These are phyloP conservation scores for Blastocrithidia nonstop DNA, from an alignment of 208 protist species.

Conservation along the genomic window DNA sequence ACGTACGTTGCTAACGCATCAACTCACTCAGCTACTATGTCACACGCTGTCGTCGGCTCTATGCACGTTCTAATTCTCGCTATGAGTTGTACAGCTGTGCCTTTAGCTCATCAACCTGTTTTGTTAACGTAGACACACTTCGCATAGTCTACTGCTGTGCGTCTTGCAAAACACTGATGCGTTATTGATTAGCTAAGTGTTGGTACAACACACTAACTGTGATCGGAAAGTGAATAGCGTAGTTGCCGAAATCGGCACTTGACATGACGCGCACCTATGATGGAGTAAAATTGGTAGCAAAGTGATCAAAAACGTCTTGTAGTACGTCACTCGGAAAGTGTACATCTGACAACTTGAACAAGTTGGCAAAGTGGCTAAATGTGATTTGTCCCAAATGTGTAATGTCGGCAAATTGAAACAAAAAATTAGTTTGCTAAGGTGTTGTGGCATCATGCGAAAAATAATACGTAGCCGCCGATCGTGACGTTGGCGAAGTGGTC, in stretches of 20 bases:
- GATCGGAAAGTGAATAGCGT: constrained; percentile 40
- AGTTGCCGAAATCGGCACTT: constrained; percentile 36
- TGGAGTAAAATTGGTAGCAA: constrained; percentile 8
- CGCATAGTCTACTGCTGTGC: constrained; percentile 19
- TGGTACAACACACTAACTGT: constrained; percentile 55
- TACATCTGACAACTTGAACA: constrained; percentile 37
- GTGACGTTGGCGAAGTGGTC: constrained; percentile 1
- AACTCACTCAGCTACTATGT: constrained; percentile 39
- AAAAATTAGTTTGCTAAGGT: constrained; percentile 37
- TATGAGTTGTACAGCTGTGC: constrained; percentile 17
- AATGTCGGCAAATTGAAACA: constrained; percentile 24
- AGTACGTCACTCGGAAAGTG: constrained; percentile 34
- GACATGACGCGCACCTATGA: constrained; percentile 11
- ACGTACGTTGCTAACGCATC: constrained; percentile 15
- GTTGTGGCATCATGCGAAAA: constrained; percentile 32
- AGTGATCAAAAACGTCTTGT: constrained; percentile 37
- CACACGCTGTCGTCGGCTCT: constrained; percentile 22
- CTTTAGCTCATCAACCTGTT: constrained; percentile 29
- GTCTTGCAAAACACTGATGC: constrained; percentile 23
- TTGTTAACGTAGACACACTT: constrained; percentile 15
- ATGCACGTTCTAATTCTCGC: constrained; percentile 12
- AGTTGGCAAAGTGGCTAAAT: constrained; percentile 26
- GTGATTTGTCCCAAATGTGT: constrained; percentile 10
- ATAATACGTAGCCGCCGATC: constrained; percentile 2
- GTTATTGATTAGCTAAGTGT: constrained; percentile 39